Evolutionary conservation across 768 basidiomycete species (phyloP).

Genomic region (Pilatotrama ljubarskyi): DNA sequence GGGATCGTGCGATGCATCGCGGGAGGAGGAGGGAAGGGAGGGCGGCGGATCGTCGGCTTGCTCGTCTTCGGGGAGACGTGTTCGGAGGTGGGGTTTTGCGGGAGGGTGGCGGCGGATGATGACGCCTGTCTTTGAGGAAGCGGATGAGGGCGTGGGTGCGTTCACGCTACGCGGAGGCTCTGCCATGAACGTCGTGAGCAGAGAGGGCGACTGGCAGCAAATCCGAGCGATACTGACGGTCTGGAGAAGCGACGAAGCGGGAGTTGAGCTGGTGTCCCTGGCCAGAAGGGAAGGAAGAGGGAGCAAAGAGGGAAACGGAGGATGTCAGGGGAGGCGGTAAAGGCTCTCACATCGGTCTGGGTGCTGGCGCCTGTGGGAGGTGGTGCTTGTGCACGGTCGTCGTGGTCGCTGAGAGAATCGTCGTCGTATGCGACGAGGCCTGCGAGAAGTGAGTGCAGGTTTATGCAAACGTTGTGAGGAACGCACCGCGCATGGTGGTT

Average conservation of each 20-base stretch:
- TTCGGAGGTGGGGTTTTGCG: conserved; percentile 50
- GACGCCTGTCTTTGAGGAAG: conserved; percentile 50
- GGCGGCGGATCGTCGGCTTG: conserved; percentile 16
- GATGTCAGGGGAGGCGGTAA: conserved; percentile 37
- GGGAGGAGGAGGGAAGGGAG: conserved; percentile 13
- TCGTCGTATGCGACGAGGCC: conserved; percentile 66
- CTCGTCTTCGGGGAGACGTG: conserved; percentile 49
- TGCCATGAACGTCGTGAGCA: neutral
- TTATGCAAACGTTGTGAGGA: neutral
- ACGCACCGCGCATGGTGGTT: conserved; percentile 1
- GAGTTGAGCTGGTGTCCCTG: conserved; percentile 46
- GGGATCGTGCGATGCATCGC: conserved; percentile 11
- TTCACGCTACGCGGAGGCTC: neutral
- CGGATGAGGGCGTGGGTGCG: neutral
- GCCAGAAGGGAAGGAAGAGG: conserved; percentile 58
- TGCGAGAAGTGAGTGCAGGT: conserved; percentile 22
- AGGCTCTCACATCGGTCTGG: conserved; percentile 62
- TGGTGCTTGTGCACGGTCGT: conserved; percentile 3
- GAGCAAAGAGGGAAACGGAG: conserved; percentile 67
- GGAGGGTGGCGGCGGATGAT: conserved; percentile 55
- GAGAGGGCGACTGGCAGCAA: neutral
- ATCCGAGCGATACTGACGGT: conserved; percentile 36
- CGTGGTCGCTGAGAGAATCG: conserved; percentile 61
- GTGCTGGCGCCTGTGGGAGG: neutral
- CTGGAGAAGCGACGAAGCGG: conserved; percentile 37